Percentiles rank a stretch among this genome's conserved stretches.
Conservation (phyloP, 78 protist genomes). For the Capsaspora owczarzaki region DNA sequence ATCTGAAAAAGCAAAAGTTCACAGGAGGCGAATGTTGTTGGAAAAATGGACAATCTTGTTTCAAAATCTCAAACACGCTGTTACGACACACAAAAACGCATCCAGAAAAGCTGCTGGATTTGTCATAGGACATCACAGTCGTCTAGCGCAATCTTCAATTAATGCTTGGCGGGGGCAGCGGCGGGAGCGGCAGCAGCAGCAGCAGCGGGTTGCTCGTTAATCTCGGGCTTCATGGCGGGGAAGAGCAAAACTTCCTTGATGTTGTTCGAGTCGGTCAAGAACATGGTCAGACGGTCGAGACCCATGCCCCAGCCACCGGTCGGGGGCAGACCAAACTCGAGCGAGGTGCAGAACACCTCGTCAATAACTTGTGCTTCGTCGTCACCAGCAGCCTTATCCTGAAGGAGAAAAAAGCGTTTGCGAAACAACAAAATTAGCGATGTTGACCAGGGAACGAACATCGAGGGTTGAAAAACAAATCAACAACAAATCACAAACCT, state of each 20-base stretch:
- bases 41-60: no score
- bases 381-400: constrained; percentile 69
- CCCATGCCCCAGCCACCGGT: constrained; percentile 99
- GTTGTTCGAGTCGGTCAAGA: constrained; percentile 80
- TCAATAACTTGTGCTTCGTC: constrained; percentile 93
- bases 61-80: no score
- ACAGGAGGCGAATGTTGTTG: no score
- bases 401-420: background rate
- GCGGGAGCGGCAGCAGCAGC: no score
- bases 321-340: constrained; percentile 99
- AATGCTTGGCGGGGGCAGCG: no score
- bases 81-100: no score
- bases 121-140: no score
- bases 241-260: constrained; percentile 98
- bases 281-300: constrained; percentile 96
- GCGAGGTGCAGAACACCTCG: constrained; percentile 84
- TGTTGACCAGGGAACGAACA: no score
- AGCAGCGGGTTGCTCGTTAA: no score
- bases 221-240: constrained; percentile 98
- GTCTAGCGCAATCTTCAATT: no score
- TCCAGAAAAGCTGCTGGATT: no score
- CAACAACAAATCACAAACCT: constrained; percentile 25
- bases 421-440: background rate
- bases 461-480: background rate
- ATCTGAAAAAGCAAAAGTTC: no score